Conservation (phyloP, 2,329 filamentous ascomycete species). For the Fusarium graminum region DNA sequence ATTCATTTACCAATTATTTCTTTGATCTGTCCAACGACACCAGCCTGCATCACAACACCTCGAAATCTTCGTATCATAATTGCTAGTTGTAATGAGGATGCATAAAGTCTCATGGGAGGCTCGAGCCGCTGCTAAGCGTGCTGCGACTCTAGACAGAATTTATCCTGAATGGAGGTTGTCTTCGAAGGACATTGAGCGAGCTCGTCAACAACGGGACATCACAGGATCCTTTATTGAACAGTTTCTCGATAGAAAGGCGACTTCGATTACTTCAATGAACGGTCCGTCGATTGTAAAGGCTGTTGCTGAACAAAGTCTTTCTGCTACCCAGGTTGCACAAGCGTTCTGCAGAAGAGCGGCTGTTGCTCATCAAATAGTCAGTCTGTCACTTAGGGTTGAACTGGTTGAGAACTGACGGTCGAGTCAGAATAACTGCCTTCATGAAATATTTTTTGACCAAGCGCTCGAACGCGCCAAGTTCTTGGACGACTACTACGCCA, state of each 20-base stretch:
- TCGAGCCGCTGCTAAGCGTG: conserved; percentile 38
- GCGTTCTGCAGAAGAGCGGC: conserved; percentile 65
- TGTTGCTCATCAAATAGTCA: conserved; percentile 67
- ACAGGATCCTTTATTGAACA: conserved; percentile 41
- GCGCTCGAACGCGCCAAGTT: conserved; percentile 30
- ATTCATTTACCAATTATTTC: not conserved
- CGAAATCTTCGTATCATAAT: fast-evolving
- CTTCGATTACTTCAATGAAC: conserved; percentile 22
- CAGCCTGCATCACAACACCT: not conserved
- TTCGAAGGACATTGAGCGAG: conserved; percentile 25
- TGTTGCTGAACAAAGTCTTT: not conserved
- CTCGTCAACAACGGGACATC: conserved; percentile 19
- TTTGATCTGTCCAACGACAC: not conserved
- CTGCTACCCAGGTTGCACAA: conserved; percentile 59
- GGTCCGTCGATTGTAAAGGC: conserved; percentile 17
- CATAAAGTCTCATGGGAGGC: conserved; percentile 29
- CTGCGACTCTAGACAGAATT: conserved; percentile 35
- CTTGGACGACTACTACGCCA: conserved; percentile 24
- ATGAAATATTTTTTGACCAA: conserved; percentile 40
- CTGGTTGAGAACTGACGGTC: conserved; percentile 43
- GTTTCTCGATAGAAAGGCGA: conserved; percentile 21
- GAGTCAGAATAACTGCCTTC: conserved; percentile 32
- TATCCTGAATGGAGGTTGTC: conserved; percentile 40
- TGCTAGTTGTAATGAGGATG: not conserved
- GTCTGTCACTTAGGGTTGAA: conserved; percentile 58